phyloP scores from a whole-genome alignment of 192 early-diverging fungal species.

The Cetraspora pellucida region DNA sequence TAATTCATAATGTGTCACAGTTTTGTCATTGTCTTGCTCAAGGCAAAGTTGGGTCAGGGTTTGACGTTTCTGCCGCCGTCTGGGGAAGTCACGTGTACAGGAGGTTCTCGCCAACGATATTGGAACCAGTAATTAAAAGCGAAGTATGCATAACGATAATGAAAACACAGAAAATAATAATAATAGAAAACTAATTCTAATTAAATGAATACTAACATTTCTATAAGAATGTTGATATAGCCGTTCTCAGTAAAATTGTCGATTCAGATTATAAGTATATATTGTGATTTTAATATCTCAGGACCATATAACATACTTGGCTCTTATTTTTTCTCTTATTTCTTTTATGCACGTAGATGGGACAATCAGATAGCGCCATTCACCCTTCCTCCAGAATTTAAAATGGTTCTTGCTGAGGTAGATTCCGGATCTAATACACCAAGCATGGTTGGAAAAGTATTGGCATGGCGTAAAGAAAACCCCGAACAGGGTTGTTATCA shows the following conservation, averaged over 20 bases:
- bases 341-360: constrained; percentile 52
- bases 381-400: constrained; percentile 70
- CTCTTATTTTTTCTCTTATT: neutral
- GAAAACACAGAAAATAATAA: constrained; percentile 19
- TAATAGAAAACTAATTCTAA: neutral
- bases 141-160: constrained; percentile 48
- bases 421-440: constrained; percentile 94
- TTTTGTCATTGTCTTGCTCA: constrained; percentile 95
- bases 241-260: constrained; percentile 41
- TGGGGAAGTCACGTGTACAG: constrained; percentile 88
- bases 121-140: constrained; percentile 34
- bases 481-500: constrained; percentile 55
- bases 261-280: constrained; percentile 41
- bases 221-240: constrained; percentile 41
- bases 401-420: constrained; percentile 88
- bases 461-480: constrained; percentile 78
- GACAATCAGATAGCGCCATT: constrained; percentile 68
- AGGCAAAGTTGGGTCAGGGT: constrained; percentile 96
- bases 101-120: constrained; percentile 75
- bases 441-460: constrained; percentile 83
- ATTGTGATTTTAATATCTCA: neutral
- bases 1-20: constrained; percentile 90
- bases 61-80: constrained; percentile 92
- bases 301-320: neutral
- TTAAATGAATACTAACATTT: neutral